Evolutionary conservation across 2,329 filamentous ascomycete species (phyloP).

Genomic region (Apiospora phragmitis): DNA sequence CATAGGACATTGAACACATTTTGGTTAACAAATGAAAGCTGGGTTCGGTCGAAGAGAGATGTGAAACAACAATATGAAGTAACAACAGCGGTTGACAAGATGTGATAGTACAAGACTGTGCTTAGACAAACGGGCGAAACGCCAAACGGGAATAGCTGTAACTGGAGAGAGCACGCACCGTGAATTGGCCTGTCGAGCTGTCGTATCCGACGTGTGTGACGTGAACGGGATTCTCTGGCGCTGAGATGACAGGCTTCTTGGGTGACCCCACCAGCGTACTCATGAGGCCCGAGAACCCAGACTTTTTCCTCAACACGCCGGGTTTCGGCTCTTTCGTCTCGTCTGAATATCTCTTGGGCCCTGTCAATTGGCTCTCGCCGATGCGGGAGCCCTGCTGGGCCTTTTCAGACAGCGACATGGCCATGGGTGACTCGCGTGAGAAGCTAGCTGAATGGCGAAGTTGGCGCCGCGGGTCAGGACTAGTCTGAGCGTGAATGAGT

Average conservation of each 20-base stretch:
- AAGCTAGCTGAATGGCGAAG: conserved; percentile 66
- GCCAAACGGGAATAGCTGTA: neutral
- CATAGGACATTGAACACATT: neutral
- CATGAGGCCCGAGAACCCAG: conserved; percentile 84
- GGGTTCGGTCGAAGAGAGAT: neutral
- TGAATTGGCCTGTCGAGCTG: conserved; percentile 94
- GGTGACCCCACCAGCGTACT: conserved; percentile 81
- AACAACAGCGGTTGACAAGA: neutral
- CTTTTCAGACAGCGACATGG: conserved; percentile 38
- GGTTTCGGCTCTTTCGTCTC: conserved; percentile 67
- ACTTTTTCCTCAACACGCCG: conserved; percentile 73
- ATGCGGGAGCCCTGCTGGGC: conserved; percentile 38
- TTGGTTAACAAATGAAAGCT: neutral
- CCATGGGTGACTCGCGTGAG: conserved; percentile 52
- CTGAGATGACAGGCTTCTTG: conserved; percentile 92
- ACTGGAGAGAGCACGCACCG: conserved; percentile 55
- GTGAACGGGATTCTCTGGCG: conserved; percentile 95
- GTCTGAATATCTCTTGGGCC: conserved; percentile 76
- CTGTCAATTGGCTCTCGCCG: conserved; percentile 48
- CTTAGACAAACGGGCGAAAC: neutral
- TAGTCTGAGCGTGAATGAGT: conserved; percentile 45
- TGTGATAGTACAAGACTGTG: neutral
- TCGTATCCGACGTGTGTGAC: conserved; percentile 98
- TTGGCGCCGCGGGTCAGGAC: conserved; percentile 50
- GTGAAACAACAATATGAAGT: neutral